Conservation (phyloP, 768 basidiomycete species). For the Rossbeevera mucosa region DNA sequence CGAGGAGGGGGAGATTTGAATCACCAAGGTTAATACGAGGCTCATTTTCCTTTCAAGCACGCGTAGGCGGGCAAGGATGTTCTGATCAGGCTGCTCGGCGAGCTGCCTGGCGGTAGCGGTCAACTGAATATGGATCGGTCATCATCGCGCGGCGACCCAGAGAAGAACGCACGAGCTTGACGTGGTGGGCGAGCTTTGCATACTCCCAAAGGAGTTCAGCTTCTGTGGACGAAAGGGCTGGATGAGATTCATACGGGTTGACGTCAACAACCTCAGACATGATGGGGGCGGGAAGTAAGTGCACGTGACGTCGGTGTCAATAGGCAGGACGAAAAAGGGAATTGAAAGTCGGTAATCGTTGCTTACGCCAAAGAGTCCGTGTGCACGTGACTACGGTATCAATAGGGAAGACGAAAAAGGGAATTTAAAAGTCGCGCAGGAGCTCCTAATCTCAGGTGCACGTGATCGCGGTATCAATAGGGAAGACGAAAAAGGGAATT, state of each 20-base stretch:
- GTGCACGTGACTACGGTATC: too few relatives aligned
- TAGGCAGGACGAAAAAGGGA: background rate
- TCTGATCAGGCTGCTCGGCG: conserved; percentile 71
- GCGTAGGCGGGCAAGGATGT: conserved; percentile 69
- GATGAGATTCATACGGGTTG: conserved; percentile 75
- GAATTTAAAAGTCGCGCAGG: too few relatives aligned
- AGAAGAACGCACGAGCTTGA: conserved; percentile 59
- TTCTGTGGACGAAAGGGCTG: conserved; percentile 61
- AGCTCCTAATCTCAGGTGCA: too few relatives aligned
- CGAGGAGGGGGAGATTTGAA: background rate
- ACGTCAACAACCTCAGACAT: too few relatives aligned
- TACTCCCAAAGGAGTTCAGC: conserved; percentile 90
- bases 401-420: background rate
- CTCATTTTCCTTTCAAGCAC: conserved; percentile 92
- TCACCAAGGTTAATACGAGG: conserved; percentile 85
- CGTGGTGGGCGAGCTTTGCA: conserved; percentile 76
- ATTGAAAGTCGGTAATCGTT: too few relatives aligned
- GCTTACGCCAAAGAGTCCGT: too few relatives aligned
- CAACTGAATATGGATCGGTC: conserved; percentile 40
- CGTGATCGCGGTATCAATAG: too few relatives aligned
- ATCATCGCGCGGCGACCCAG: background rate
- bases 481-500: background rate
- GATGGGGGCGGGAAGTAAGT: background rate
- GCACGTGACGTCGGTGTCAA: background rate
- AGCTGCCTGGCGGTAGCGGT: conserved; percentile 64